Evolutionary conservation across 2,329 filamentous ascomycete species (phyloP), one percentile per base, ranked within the genome.

Genomic region (Epichloe sibirici): DNA sequence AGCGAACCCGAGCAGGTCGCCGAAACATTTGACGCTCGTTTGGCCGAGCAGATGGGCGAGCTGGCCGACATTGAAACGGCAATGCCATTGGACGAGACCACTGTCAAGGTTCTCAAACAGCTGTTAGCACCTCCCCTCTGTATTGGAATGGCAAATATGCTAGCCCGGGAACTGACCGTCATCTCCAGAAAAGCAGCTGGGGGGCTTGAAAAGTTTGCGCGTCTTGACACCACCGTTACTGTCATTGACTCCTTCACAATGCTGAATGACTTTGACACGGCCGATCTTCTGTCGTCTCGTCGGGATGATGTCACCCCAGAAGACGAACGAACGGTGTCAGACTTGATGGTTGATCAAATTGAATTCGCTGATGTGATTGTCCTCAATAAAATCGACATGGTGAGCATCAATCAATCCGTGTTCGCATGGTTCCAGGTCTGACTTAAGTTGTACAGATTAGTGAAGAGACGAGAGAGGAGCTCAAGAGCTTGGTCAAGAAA

Each of bases 281-380:
- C 75, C 1, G 82, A 88, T 53, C 75, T 88, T 13, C 67, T 88
- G 0, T 83, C 82, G 0, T 76, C 81, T 23, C 75, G 85, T 2
- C 80, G 72, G 12, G 74, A 82, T 5, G 81, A 84, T 31, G 78
- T 83, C 2, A 71, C 78, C 5, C 64, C 78, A 0, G 85, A 88
- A 57, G 85, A 89, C 55, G 83, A 89, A 57, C 71, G 85, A 0
- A 88, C 83, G 0, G 84, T 89, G 2, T 86, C 83, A 0, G 84
- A 88, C 57, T 73, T 89, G 0, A 85, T 88, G 75, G 83, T 86
- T 0, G 85, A 88, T 58, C 85, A 88, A 60, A 85, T 88, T 54
- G 85, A 89, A 65, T 89, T 89, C 58, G 83, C 85, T 0, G 83
- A 88, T 57, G 83, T 88, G 6, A 75, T 88, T 13, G 74, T 88